Conservation (phyloP, 2,329 filamentous ascomycete genomes). For the Thielaviopsis populi region DNA sequence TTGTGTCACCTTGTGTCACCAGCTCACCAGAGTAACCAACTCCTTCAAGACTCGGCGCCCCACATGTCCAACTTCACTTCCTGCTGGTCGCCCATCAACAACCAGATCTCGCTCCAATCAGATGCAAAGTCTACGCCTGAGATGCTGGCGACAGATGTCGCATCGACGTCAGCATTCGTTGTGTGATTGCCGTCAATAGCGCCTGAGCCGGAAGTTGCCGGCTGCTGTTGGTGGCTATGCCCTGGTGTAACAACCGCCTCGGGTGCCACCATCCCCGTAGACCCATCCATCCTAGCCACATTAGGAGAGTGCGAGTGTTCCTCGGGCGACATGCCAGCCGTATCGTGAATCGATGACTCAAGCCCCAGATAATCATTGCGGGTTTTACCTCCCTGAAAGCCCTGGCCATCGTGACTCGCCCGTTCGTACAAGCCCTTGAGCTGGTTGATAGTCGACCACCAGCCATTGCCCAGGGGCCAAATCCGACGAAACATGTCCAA, state of each 20-base stretch:
- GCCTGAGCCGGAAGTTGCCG: not conserved
- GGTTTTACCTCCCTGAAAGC: slow-evolving; percentile 6
- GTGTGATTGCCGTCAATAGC: not conserved
- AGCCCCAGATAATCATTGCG: slow-evolving; percentile 12
- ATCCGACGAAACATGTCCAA: not conserved
- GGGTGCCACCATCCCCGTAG: not conserved
- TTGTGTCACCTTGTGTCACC: not conserved
- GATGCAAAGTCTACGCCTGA: slow-evolving; percentile 1
- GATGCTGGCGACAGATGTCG: not conserved
- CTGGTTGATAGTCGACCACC: slow-evolving; percentile 4
- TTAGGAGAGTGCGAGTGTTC: slow-evolving; percentile 1
- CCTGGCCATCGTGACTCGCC: slow-evolving; percentile 7
- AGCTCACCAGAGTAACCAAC: not conserved
- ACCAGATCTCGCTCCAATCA: slow-evolving; percentile 13
- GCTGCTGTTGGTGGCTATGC: not conserved
- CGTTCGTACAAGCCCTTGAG: slow-evolving; percentile 8
- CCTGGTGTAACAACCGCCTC: not conserved
- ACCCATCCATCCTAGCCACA: slow-evolving; percentile 6
- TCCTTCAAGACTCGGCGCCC: not conserved
- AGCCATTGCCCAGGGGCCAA: slow-evolving; percentile 10
- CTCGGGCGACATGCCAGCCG: slow-evolving; percentile 4
- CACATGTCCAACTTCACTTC: not conserved
- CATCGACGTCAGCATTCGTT: not conserved
- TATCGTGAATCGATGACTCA: slow-evolving; percentile 16
- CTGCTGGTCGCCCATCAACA: slow-evolving; percentile 11